Base-by-base conservation (phyloP, 2,329 filamentous ascomycete species). In the Fusarium pilosicola region DNA sequence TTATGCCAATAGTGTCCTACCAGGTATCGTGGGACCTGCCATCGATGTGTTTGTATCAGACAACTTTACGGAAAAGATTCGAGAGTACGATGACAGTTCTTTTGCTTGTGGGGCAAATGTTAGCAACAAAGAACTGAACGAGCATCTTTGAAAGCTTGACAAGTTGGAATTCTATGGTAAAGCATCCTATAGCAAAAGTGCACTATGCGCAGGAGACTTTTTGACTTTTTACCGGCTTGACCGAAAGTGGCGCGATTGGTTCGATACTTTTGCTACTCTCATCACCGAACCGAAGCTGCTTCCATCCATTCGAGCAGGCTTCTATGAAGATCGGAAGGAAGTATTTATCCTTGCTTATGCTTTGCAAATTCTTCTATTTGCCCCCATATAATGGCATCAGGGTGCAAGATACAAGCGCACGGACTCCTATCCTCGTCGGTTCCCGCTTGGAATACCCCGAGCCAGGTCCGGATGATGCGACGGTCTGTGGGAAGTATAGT, bases 31-130 rank as follows among this genome's bases (percentile, higher is more conserved):
- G 28, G 46, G 46, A n/a, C 46, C 46, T 17, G 46, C 46, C 28
- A 49, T 49, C 9, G 46, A 49, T 10, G 20, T 49, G 20, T 30
- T 48, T 2, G 45, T 5, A 12, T 30, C 28, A 7, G 6, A 30
- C 0, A 48, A n/a, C 20, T 10, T 0, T 2, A 4, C 6, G 14
- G 9, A n/a, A 10, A 48, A 30, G 14, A n/a, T 48, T 3, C 28
- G 26, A 7, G 20, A 49, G 20, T 32, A 49, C 10, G 46, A 49
- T 17, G 22, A 12, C 20, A 49, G 0, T 11, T n/a, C 28, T 8
- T 48, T 48, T 22, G 28, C 45, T 9, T 30, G 26, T 0, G 20
- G n/a, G 7, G 5, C 9, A 30, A 3, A 30, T 48, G 20, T 4
- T 15, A 8, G 20, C 20, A 49, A 22, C 7, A 4, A 17, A 9